A percentile compares a stretch with the other conserved stretches of the same genome.
Evolutionary conservation across 768 basidiomycete species (phyloP).

Genomic region (Tylopilus rubrobrunneus): DNA sequence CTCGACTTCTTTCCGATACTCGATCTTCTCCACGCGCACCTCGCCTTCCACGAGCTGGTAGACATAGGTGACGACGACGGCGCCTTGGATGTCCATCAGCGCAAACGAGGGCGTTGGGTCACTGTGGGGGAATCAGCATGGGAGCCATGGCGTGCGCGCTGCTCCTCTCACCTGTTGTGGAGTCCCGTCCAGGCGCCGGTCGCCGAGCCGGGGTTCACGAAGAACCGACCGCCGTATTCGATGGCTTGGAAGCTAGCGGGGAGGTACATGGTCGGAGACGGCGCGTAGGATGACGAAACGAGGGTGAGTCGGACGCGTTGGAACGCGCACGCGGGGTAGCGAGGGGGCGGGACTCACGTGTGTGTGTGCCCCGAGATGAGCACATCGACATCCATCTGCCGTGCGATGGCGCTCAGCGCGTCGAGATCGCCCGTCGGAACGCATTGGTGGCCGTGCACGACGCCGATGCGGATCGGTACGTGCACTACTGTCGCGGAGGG

Average conservation of each 20-base stretch:
- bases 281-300: not conserved
- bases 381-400: conserved; percentile 98
- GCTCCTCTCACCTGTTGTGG: conserved; percentile 6
- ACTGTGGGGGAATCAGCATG: conserved; percentile 35
- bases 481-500: conserved; percentile 78
- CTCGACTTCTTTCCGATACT: conserved; percentile 66
- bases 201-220: conserved; percentile 92
- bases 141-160: not conserved
- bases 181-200: conserved; percentile 90
- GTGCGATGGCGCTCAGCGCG: conserved; percentile 79
- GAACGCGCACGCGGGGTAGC: not conserved
- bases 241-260: conserved; percentile 81
- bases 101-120: conserved; percentile 94
- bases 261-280: not conserved
- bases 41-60: conserved; percentile 94
- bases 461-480: conserved; percentile 82
- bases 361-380: conserved; percentile 93
- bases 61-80: conserved; percentile 95
- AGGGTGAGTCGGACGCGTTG: not conserved
- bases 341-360: conserved; percentile 51
- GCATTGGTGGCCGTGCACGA: conserved; percentile 92
- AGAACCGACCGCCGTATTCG: conserved; percentile 88
- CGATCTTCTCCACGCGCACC: conserved; percentile 89
- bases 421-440: conserved; percentile 91
- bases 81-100: conserved; percentile 95